A percentile compares a stretch with the other conserved stretches of the same genome.
Evolutionary conservation across 116 monocot genomes (phyloP).

Genomic region (Zostera marina): DNA sequence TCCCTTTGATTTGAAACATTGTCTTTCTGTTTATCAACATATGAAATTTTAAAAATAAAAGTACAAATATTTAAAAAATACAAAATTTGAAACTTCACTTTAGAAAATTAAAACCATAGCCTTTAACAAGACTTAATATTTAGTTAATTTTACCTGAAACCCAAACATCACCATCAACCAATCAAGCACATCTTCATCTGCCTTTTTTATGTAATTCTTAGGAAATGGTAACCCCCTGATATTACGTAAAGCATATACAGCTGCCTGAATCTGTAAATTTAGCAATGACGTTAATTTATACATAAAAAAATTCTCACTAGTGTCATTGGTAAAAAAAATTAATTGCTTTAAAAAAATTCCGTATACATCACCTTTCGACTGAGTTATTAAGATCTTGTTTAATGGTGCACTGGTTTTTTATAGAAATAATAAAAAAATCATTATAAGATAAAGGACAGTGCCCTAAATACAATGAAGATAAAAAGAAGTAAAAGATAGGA

Average conservation of each 20-base stretch:
- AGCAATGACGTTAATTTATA: too few species aligned
- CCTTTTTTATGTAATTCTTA: constrained; percentile 45
- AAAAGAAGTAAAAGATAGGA: too few species aligned
- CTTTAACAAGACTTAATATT: not conserved
- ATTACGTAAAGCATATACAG: constrained; percentile 83
- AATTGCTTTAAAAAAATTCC: too few species aligned
- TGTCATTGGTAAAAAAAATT: too few species aligned
- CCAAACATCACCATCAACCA: constrained; percentile 98
- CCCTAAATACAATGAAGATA: too few species aligned
- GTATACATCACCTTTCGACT: too few species aligned
- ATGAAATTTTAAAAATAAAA: not conserved
- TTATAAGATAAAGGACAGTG: too few species aligned
- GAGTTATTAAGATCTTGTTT: too few species aligned
- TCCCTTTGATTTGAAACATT: constrained; percentile 96
- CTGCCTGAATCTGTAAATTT: constrained; percentile 69
- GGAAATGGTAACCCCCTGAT: constrained; percentile 91
- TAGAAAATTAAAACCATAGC: not conserved
- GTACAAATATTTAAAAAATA: not conserved
- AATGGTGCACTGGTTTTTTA: too few species aligned
- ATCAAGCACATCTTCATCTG: constrained; percentile 83
- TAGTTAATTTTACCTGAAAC: constrained; percentile 56
- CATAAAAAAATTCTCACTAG: not conserved
- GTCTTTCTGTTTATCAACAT: constrained; percentile 57
- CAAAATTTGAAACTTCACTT: not conserved
- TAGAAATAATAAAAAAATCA: too few species aligned